phyloP scores from a whole-genome alignment of 139 green algal species.

The Deuterostichococcus epilithicus region DNA sequence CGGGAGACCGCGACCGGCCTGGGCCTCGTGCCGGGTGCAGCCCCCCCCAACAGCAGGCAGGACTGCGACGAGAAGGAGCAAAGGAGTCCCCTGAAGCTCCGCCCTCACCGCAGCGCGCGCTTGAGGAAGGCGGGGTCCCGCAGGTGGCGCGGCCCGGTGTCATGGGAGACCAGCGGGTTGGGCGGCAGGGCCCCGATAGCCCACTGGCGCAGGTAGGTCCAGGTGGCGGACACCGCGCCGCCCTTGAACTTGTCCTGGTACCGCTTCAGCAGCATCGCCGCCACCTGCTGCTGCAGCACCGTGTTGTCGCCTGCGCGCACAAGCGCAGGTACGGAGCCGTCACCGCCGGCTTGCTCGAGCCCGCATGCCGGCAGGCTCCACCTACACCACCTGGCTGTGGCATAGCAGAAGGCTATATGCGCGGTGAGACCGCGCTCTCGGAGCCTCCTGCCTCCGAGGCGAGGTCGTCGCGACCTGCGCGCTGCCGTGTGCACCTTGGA shows the following conservation, averaged over 20 bases:
- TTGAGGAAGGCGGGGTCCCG: slow-evolving; percentile 68
- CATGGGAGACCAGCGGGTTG: slow-evolving; percentile 79
- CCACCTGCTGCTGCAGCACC: slow-evolving; percentile 68
- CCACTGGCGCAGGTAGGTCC: slow-evolving; percentile 39
- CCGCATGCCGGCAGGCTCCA: no score
- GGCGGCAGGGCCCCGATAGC: slow-evolving; percentile 52
- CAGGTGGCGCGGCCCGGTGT: slow-evolving; percentile 65
- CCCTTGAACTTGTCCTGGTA: slow-evolving; percentile 69
- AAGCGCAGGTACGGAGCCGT: no score
- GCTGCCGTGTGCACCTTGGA: no score
- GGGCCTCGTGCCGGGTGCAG: not conserved
- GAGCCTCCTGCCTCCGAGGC: no score
- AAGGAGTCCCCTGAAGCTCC: not conserved
- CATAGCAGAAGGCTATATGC: no score
- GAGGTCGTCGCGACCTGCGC: no score
- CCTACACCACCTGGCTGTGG: no score
- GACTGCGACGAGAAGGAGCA: not conserved
- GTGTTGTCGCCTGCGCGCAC: slow-evolving; percentile 85
- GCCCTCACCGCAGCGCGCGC: slow-evolving; percentile 42
- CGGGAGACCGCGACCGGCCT: no score
- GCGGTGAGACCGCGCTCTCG: no score
- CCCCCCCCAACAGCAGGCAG: not conserved
- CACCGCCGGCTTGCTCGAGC: no score
- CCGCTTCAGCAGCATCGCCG: slow-evolving; percentile 74
- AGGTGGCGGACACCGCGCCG: slow-evolving; percentile 59